Conservation (phyloP, 805 yeast species). For the Yarrowia hollandica region DNA sequence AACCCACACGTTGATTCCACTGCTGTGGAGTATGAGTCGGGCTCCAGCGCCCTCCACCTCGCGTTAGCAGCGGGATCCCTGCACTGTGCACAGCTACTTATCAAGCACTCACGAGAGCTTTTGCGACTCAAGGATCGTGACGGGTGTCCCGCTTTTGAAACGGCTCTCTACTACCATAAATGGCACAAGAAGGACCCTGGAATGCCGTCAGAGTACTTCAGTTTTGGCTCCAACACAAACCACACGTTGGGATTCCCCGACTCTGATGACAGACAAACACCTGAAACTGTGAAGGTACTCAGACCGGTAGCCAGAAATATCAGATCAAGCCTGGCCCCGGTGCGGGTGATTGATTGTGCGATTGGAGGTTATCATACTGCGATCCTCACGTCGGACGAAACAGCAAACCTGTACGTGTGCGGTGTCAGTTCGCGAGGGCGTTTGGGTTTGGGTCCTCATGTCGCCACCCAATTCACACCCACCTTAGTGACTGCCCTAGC, state of each 20-base stretch:
- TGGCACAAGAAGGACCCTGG: background rate
- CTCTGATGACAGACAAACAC: conserved; percentile 52
- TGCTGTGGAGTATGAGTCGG: conserved; percentile 67
- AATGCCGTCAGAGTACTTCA: conserved; percentile 43
- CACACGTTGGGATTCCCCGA: conserved; percentile 68
- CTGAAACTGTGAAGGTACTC: conserved; percentile 44
- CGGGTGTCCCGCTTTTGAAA: conserved; percentile 70
- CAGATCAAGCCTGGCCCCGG: conserved; percentile 2
- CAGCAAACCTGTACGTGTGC: conserved; percentile 54
- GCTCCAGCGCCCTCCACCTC: conserved; percentile 79
- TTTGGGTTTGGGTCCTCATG: conserved; percentile 53
- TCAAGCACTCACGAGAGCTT: conserved; percentile 43
- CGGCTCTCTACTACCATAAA: conserved; percentile 37
- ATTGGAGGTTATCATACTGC: conserved; percentile 69
- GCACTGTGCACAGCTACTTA: conserved; percentile 51
- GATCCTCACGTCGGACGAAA: conserved; percentile 52
- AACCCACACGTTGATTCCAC: conserved; percentile 50
- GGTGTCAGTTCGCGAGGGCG: conserved; percentile 75
- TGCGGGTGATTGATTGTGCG: conserved; percentile 48
- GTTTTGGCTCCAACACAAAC: conserved; percentile 64
- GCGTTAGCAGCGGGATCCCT: conserved; percentile 60
- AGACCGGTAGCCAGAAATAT: conserved; percentile 24
- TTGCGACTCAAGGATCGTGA: conserved; percentile 65
- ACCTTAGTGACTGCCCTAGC: conserved; percentile 46
- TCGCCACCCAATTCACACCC: conserved; percentile 46